Evolutionary conservation across 768 basidiomycete species (phyloP), one percentile per base, ranked within the genome.

Genomic region (Leucosporidium scottii): DNA sequence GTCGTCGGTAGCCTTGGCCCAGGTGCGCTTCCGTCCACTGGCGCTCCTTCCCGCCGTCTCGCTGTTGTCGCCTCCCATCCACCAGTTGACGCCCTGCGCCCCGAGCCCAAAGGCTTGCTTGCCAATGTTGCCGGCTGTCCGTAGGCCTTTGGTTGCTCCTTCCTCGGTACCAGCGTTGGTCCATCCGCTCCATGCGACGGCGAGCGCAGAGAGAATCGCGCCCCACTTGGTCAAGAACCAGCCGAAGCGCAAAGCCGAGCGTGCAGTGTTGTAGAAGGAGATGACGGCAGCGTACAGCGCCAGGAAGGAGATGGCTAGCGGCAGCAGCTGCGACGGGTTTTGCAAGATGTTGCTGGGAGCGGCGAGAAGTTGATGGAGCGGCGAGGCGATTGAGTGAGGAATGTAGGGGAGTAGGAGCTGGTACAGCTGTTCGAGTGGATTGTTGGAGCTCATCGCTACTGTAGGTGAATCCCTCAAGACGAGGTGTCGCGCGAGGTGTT

Each of bases 181-280:
- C 61, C 62, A 67, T 3, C 61, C 66, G 21, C 53, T 30, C 10
- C 25, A 67, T 7, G 60, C 61, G 0, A 64, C 67, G 20, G 31
- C 59, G 44, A 73, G 1, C 27, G 51, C 57, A 0, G 53, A 34
- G 31, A 58, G 66, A 48, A 74, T 44, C 1, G 50, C 57, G 48
- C 69, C 71, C 59, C 67, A 65, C 61, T 74, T 74, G 21, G 55
- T 15, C 44, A 73, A n/a, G 12, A 65, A 55, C 59, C 72, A 27
- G 34, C 50, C 36, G 23, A 66, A 62, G 2, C 71, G 60, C 36
- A 74, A 3, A 30, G 67, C 67, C 39, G 59, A 66, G 18, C 69
- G 54, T 4, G 64, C 56, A 21, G 71, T 67, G 17, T 56, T 31
- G 59, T 68, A 27, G 62, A 63, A 58, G 17, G 67, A 64, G 61